Conservation (phyloP, 2,329 filamentous ascomycete genomes). For the Remersonia thermophila region DNA sequence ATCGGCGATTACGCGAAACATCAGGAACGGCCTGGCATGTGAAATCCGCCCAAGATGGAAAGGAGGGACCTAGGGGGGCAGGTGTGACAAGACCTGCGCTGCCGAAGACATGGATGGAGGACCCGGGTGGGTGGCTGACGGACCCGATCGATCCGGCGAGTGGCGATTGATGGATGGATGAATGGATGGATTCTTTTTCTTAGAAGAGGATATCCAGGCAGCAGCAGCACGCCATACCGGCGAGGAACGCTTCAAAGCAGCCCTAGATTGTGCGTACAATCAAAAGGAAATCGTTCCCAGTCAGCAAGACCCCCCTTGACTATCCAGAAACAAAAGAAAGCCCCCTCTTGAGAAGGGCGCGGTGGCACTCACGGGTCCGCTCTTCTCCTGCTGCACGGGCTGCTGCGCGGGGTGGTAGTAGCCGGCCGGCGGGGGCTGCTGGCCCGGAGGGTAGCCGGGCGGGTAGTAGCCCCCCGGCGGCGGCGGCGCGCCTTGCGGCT, state of each 20-base stretch:
- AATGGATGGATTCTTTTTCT: too few relatives aligned
- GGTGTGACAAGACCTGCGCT: too few relatives aligned
- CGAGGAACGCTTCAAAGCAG: slow-evolving; percentile 34
- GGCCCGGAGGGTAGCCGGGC: slow-evolving; percentile 25
- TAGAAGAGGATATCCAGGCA: slow-evolving; percentile 46
- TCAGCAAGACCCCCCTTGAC: too few relatives aligned
- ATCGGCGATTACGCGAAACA: too few relatives aligned
- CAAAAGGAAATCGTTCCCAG: background rate
- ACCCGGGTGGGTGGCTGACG: too few relatives aligned
- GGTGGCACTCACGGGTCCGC: slow-evolving; percentile 20
- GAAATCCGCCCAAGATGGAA: too few relatives aligned
- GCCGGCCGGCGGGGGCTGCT: slow-evolving; percentile 25
- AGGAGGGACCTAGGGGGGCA: too few relatives aligned
- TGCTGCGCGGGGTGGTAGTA: slow-evolving; percentile 31
- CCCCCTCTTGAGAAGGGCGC: too few relatives aligned
- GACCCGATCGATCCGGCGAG: too few relatives aligned
- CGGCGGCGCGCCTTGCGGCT: slow-evolving; percentile 8
- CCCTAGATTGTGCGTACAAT: slow-evolving; percentile 15
- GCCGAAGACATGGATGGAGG: too few relatives aligned
- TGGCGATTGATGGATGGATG: too few relatives aligned
- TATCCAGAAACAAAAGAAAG: background rate
- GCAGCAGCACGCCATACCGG: slow-evolving; percentile 44
- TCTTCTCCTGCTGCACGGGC: slow-evolving; percentile 13
- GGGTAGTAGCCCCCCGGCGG: slow-evolving; percentile 18
- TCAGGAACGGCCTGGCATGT: too few relatives aligned